These are phyloP conservation scores for Globisporangium sylvaticum DNA, from an alignment of 352 stramenopile genomes.

Conservation along the genomic window DNA sequence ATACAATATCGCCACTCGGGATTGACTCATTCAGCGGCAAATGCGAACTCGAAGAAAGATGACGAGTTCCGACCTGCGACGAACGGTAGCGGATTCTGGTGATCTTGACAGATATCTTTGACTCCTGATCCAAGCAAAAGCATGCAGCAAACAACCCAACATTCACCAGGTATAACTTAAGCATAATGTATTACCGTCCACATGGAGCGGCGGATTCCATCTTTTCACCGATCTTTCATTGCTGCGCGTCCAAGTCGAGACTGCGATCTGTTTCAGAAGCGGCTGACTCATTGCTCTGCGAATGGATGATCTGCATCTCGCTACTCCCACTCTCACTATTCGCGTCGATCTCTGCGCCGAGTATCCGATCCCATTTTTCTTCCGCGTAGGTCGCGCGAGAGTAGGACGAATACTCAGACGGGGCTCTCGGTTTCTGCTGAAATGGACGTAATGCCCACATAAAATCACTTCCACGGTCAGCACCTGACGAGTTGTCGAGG, in stretches of 20 bases:
- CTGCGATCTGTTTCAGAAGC: slow-evolving; percentile 4
- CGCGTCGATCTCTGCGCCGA: slow-evolving; percentile 34
- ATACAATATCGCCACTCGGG: slow-evolving; percentile 19
- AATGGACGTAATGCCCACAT: slow-evolving; percentile 12
- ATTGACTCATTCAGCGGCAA: slow-evolving; percentile 10
- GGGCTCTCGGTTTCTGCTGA: slow-evolving; percentile 13
- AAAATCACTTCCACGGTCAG: slow-evolving; percentile 13
- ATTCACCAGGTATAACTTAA: slow-evolving; percentile 13
- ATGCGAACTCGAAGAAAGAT: slow-evolving; percentile 38
- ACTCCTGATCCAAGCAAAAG: neutral
- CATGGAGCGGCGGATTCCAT: neutral
- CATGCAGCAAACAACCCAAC: neutral
- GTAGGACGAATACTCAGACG: slow-evolving; percentile 15
- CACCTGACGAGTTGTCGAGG: neutral
- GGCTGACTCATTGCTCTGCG: slow-evolving; percentile 6
- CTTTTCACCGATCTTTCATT: neutral
- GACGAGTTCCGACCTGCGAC: slow-evolving; percentile 44
- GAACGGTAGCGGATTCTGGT: slow-evolving; percentile 17
- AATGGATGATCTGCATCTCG: slow-evolving; percentile 9
- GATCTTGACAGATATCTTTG: neutral
- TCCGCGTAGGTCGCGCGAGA: slow-evolving; percentile 35
- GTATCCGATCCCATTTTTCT: slow-evolving; percentile 76
- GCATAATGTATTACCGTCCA: slow-evolving; percentile 14
- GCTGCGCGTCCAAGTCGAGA: slow-evolving; percentile 2
- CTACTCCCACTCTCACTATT: slow-evolving; percentile 4